Evolutionary conservation across 805 yeast genomes (phyloP), one percentile per base, ranked within the genome.

Genomic region (Candida sphagnicola): DNA sequence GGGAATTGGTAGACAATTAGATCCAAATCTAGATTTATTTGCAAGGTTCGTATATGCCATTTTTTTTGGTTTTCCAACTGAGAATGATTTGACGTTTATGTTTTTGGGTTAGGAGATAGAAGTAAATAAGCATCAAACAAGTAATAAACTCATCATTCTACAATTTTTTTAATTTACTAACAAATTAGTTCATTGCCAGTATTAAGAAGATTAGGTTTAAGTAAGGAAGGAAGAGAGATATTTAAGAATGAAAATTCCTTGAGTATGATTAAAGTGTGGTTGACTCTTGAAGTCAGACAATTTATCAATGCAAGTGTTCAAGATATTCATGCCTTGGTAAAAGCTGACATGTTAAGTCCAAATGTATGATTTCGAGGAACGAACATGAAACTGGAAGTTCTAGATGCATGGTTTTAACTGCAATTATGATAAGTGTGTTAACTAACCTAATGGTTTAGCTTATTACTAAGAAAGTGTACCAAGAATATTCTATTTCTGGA

Each of bases 1-100:
- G 61, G 99, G 99, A 8, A 85, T 93, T 38, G 98, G 99, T 15
- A 74, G 98, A 55, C 95, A 85, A 60, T 70, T 93, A 39, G 95
- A 93, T 60, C 97, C 98, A 2, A 80, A 88, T 31, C 70, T 93
- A 53, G 99, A 93, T 63, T 74, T 93, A 36, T 91, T 93, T 74
- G 95, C 95, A 75, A 85, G 95, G 93, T 85, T 79, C 74, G 93
- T 85, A 82, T 81, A 63, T 40, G 64, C 68, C 15, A 44, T 60
- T 40, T 36, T 64, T 36, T 51, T 65, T 48, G 74, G 71, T 10
- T 66, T 66, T 34, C 72, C 72, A 25, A 65, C 68, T 12, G 69
- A 62, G 39, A 52, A 54, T 39, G 49, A 49, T 26, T 33, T 33
- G 25, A 19, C 18, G 24, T 33, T 33, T 33, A 23, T 33, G 24